Evolutionary conservation across 2,329 filamentous ascomycete species (phyloP).

Genomic region (Trichoderma simmonsii): DNA sequence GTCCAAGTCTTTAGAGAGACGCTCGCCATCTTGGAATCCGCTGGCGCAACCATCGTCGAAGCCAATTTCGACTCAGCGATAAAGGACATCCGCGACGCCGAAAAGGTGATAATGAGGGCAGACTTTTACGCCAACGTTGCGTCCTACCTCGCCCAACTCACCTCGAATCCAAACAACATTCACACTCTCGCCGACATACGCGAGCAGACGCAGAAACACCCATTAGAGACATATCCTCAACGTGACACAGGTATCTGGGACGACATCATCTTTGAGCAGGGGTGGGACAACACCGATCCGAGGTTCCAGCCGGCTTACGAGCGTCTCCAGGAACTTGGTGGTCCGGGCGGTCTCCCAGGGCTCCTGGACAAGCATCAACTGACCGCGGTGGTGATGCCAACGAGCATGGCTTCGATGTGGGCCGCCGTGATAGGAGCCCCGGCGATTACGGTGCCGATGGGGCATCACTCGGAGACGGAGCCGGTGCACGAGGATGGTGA

Average conservation of each 20-base stretch:
- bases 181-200: slow-evolving; percentile 48
- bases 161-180: slow-evolving; percentile 53
- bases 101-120: slow-evolving; percentile 47
- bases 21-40: slow-evolving; percentile 47
- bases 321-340: slow-evolving; percentile 54
- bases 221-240: slow-evolving; percentile 56
- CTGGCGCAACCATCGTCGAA: slow-evolving; percentile 59
- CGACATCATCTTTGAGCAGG: slow-evolving; percentile 38
- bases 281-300: slow-evolving; percentile 55
- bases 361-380: slow-evolving; percentile 53
- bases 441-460: slow-evolving; percentile 55
- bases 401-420: slow-evolving; percentile 29
- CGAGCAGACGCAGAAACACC: slow-evolving; percentile 52
- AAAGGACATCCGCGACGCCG: neutral
- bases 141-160: slow-evolving; percentile 54
- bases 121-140: slow-evolving; percentile 59
- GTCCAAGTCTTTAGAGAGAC: slow-evolving; percentile 53
- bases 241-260: slow-evolving; percentile 60
- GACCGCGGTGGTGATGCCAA: slow-evolving; percentile 60
- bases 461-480: slow-evolving; percentile 12
- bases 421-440: slow-evolving; percentile 37
- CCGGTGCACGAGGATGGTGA: neutral
- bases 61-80: slow-evolving; percentile 36
- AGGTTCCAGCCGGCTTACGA: slow-evolving; percentile 47
- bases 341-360: slow-evolving; percentile 58